phyloP scores from a whole-genome alignment of 2,329 filamentous ascomycete genomes.

The Fusarium compactum region DNA sequence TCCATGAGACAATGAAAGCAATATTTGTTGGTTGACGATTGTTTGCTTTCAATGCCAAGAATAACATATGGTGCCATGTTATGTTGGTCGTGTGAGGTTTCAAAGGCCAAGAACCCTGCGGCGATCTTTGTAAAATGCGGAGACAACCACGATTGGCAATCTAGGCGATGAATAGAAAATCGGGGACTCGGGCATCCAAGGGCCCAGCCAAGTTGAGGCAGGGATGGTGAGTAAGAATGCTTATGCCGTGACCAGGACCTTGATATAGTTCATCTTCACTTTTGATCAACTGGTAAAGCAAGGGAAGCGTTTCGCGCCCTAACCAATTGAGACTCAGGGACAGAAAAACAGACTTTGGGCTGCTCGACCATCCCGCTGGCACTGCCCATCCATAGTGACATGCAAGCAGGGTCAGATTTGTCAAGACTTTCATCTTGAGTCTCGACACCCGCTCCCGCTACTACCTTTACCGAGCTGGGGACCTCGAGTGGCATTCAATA shows the following conservation, averaged over 20 bases:
- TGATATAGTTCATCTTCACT: background rate
- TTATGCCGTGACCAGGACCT: background rate
- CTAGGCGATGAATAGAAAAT: background rate
- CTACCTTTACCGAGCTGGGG: background rate
- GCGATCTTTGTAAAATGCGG: slow-evolving; percentile 21
- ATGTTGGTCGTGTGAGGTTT: background rate
- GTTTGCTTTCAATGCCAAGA: background rate
- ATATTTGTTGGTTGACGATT: background rate
- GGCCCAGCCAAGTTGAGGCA: background rate
- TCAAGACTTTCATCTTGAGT: background rate
- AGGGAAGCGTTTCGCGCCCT: background rate
- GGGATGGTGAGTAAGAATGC: slow-evolving; percentile 1
- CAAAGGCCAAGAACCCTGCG: slow-evolving; percentile 4
- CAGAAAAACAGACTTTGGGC: slow-evolving; percentile 3
- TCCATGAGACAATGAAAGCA: too few species aligned
- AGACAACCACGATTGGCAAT: background rate
- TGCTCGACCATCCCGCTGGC: slow-evolving; percentile 17
- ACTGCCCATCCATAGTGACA: slow-evolving; percentile 21
- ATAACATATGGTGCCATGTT: background rate
- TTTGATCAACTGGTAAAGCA: background rate
- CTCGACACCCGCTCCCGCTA: slow-evolving; percentile 18
- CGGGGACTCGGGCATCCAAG: background rate
- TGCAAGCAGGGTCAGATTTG: slow-evolving; percentile 24
- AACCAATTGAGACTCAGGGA: background rate
- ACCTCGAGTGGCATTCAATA: background rate